Conservation (phyloP, 768 basidiomycete genomes). For the Auricularia heimuer region DNA sequence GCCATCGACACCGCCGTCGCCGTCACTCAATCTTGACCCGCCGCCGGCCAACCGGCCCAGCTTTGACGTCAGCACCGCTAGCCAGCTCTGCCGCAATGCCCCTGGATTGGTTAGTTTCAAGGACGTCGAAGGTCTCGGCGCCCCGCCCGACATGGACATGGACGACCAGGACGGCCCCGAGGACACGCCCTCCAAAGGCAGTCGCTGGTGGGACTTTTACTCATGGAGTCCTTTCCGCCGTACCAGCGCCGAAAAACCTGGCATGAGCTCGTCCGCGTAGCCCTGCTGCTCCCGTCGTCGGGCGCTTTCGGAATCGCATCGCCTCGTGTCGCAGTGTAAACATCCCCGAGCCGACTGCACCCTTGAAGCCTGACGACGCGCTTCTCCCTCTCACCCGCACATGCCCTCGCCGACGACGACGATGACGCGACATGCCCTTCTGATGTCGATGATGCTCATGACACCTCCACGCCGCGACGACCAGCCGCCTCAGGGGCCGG, state of each 20-base stretch:
- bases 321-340: too few relatives aligned
- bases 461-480: too few relatives aligned
- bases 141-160: conserved; percentile 34
- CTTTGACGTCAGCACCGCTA: conserved; percentile 57
- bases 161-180: conserved; percentile 16
- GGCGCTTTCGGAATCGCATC: neutral
- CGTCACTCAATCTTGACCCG: too few relatives aligned
- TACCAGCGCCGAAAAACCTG: neutral
- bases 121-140: conserved; percentile 55
- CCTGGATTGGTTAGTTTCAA: conserved; percentile 60
- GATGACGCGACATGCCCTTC: too few relatives aligned
- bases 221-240: neutral
- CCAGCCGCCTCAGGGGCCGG: too few relatives aligned
- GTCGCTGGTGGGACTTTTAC: neutral
- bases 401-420: too few relatives aligned
- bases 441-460: too few relatives aligned
- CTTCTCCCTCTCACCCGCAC: too few relatives aligned
- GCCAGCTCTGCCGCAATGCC: conserved; percentile 43
- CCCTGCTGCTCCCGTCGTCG: neutral
- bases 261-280: neutral
- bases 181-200: neutral
- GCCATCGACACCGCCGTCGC: neutral
- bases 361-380: too few relatives aligned
- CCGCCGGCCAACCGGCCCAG: conserved; percentile 18
- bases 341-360: too few relatives aligned